These are phyloP conservation scores for Ustilago crameri DNA, from an alignment of 1,284 basidiomycete species.

Conservation along the genomic window DNA sequence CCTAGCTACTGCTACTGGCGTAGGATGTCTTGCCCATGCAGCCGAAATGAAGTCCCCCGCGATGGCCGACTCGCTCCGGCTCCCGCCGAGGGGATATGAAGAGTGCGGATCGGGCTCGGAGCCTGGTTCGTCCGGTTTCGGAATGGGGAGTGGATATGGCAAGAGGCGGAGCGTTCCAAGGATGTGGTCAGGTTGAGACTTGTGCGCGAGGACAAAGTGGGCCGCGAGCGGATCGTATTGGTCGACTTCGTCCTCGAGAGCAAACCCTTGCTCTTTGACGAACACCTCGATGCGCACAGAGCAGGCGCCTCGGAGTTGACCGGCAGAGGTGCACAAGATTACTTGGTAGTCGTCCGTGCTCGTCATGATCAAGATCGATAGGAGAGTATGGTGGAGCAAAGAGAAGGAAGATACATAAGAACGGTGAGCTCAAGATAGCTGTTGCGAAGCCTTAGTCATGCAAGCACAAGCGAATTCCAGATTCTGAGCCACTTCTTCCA, in stretches of 20 bases:
- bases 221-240: constrained; percentile 53
- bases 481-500: background rate
- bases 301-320: constrained; percentile 40
- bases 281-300: constrained; percentile 52
- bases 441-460: constrained; percentile 3
- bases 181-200: background rate
- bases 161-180: constrained; percentile 38
- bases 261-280: constrained; percentile 56
- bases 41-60: constrained; percentile 40
- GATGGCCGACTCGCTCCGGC: constrained; percentile 27
- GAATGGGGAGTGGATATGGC: constrained; percentile 41
- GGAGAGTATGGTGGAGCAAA: background rate
- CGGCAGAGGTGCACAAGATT: constrained; percentile 27
- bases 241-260: constrained; percentile 59
- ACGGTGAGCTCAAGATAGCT: background rate
- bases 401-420: background rate
- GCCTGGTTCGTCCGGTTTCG: constrained; percentile 26
- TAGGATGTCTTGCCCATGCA: constrained; percentile 16
- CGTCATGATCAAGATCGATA: constrained; percentile 5
- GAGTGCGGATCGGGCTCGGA: constrained; percentile 23
- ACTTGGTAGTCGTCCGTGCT: constrained; percentile 24
- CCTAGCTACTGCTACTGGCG: background rate
- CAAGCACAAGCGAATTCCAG: background rate
- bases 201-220: constrained; percentile 33
- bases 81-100: constrained; percentile 33